Percentiles rank a stretch among this genome's conserved stretches.
These are phyloP conservation scores for Lenwebbia sp. DNA, from an alignment of 345 rosid species.

Conservation along the genomic window DNA sequence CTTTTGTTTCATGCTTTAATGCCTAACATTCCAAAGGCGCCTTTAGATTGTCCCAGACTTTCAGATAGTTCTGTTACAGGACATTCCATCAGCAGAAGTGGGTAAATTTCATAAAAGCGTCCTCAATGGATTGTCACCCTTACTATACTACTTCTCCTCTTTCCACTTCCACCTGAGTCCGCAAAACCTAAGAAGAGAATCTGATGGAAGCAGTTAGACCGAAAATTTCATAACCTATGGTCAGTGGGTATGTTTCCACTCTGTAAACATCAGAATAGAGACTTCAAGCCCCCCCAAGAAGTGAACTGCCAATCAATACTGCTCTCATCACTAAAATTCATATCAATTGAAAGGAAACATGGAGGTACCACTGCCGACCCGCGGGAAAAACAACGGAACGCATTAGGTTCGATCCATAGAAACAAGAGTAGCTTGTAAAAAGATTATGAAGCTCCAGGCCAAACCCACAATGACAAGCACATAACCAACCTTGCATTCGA, in stretches of 20 bases:
- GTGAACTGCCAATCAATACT: neutral
- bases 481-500: neutral
- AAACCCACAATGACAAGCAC: neutral
- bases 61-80: neutral
- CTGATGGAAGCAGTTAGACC: neutral
- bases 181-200: neutral
- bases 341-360: neutral
- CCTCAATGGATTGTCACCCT: neutral
- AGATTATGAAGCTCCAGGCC: neutral
- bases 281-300: neutral
- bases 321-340: neutral
- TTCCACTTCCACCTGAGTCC: neutral
- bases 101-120: neutral
- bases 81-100: neutral
- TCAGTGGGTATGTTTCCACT: neutral
- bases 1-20: neutral
- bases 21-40: neutral
- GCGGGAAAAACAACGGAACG: neutral
- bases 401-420: neutral
- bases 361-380: neutral
- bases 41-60: neutral
- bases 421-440: neutral
- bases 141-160: neutral
- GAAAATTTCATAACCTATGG: neutral
- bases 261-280: neutral